A percentile compares a stretch with the other conserved stretches of the same genome.
phyloP scores from a whole-genome alignment of 495 filamentous ascomycete genomes.

The Hypoxylon rickii region DNA sequence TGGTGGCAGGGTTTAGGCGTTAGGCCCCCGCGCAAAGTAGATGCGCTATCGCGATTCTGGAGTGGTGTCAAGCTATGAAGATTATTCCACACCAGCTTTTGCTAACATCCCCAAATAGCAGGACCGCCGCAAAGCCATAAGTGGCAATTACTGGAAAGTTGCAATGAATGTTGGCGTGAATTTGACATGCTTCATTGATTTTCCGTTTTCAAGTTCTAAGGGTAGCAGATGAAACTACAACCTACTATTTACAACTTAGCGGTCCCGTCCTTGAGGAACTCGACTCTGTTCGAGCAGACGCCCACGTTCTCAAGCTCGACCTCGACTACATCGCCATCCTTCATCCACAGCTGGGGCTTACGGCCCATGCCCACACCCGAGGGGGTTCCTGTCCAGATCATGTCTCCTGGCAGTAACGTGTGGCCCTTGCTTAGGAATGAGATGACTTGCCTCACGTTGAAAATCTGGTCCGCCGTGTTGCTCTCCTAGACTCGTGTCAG shows the following conservation, averaged over 20 bases:
- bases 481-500: constrained; percentile 53
- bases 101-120: no score
- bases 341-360: constrained; percentile 75
- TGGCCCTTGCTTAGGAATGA: constrained; percentile 76
- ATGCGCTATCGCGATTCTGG: no score
- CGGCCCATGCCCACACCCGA: constrained; percentile 80
- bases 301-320: constrained; percentile 75
- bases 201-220: not conserved
- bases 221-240: not conserved
- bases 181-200: no score
- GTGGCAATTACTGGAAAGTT: no score
- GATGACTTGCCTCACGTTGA: constrained; percentile 73
- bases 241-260: constrained; percentile 53
- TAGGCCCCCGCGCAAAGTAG: no score
- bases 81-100: no score
- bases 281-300: constrained; percentile 71
- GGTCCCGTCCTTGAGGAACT: constrained; percentile 58
- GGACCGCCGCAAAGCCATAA: no score
- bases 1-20: no score
- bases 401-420: constrained; percentile 76
- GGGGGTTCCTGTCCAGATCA: constrained; percentile 88
- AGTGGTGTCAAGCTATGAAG: no score
- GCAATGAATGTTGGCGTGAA: no score
- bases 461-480: constrained; percentile 81
- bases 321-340: constrained; percentile 79